Evolutionary conservation across 129 eudicot species (phyloP), one percentile per base, ranked within the genome.

Genomic region (Chrysanthemum lavandulifolium): DNA sequence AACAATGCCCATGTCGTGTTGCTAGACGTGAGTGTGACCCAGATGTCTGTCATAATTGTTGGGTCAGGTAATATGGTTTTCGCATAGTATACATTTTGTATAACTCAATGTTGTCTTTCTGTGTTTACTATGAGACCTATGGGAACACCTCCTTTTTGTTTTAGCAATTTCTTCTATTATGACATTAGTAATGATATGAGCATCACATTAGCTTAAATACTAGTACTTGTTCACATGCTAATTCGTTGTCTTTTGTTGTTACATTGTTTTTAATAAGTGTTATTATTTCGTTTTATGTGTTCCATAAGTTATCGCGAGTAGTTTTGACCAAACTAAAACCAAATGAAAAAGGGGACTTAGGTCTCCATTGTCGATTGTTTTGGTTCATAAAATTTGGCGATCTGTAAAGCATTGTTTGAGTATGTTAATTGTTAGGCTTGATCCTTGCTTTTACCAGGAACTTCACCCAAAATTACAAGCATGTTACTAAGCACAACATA

Each of bases 11-110:
- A 29, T 93, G 98, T 73, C 82, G 81, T 87, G 96, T 88, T n/a
- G 91, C 97, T 72, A 68, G 83, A 48, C 97, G 97, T 70, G 98
- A 93, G 86, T 93, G 98, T 58, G 98, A 93, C 69, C 98, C 98
- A 10, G 98, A 93, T 84, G 87, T 90, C 25, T 93, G 96, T 84
- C 78, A 85, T 3, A 90, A 90, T 76, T 93, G 98, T 76, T 90
- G 97, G 97, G 91, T 85, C 48, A 87, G 98, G 98, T 93, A 85
- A 75, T 72, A 54, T 50, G 19, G 59, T 67, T 23, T 29, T 47
- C 58, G 27, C 52, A 52, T 68, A n/a, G 31, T 16, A 10, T 45
- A 3, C 4, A 3, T 4, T 29, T 68, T 68, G 58, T 3, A 11
- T 29, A 27, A 29, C 27, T 51, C 52, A 10, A 13, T 45, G 7